Base-by-base conservation (phyloP, 176 grass and related monocot genomes). In the Cocos nucifera region DNA sequence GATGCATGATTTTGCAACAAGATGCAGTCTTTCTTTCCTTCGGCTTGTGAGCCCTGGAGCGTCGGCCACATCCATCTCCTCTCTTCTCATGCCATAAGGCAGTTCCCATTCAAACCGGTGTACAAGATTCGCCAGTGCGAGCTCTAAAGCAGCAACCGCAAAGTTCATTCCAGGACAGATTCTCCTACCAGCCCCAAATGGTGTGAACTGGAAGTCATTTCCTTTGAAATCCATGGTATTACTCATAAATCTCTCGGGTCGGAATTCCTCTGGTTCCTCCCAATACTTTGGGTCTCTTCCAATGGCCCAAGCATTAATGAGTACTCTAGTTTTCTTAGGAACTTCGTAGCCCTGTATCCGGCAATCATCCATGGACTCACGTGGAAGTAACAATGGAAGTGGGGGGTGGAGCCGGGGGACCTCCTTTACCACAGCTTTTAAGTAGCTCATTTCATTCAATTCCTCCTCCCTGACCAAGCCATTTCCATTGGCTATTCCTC, bases 291-390 rank as follows among this genome's bases (percentile, higher is more conserved):
- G 18, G n/a, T 68, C 65, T 22, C 51, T 48, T 17, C 65, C 28
- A n/a, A 68, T 56, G 4, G 52, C 52, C 65, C 52, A 68, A 4
- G 51, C 65, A 12, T 68, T 68, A 26, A 68, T 22, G 17, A 68
- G 1, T 0, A 39, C 19, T 14, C 26, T 68, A 0, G 65, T 56
- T 1, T 35, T 56, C 28, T 68, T 55, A 8, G 51, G 65, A 9
- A 68, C 35, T 17, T 35, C 26, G 15, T 56, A 68, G 24, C 65
- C 65, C 3, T 9, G 4, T 3, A 68, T 19, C 6, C 39, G 24
- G 52, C 27, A 32, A 14, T 68, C 65, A 17, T 55, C 65, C 18
- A 56, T 35, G 52, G 51, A 39, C 15, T 56, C 52, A 0, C n/a
- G 26, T 0, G 26, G 25, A 16, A 68, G 4, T 4, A 68, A 19